Conservation (phyloP, 768 basidiomycete genomes). For the Leccinum variicolor region DNA sequence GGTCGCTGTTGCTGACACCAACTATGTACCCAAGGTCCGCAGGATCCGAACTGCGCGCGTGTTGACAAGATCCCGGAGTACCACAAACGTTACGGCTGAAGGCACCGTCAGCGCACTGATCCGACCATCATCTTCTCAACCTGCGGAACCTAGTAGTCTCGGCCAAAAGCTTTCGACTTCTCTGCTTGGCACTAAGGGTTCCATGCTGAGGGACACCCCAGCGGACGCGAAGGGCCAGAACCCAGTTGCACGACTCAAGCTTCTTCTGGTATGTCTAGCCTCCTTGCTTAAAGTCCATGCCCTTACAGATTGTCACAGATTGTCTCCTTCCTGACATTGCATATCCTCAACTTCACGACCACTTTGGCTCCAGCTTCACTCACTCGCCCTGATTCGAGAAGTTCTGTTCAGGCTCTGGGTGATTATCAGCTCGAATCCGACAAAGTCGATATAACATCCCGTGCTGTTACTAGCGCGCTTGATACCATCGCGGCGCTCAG, state of each 20-base stretch:
- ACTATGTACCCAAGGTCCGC: slow-evolving; percentile 52
- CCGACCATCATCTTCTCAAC: slow-evolving; percentile 22
- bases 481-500: slow-evolving; percentile 48
- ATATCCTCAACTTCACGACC: slow-evolving; percentile 89
- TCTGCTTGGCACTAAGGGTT: slow-evolving; percentile 49
- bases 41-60: slow-evolving; percentile 64
- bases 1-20: slow-evolving; percentile 7
- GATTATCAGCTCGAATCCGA: slow-evolving; percentile 30
- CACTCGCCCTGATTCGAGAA: slow-evolving; percentile 38
- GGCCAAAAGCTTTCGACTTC: slow-evolving; percentile 27
- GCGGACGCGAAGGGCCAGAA: slow-evolving; percentile 57
- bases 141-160: slow-evolving; percentile 15
- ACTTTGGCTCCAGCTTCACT: slow-evolving; percentile 74
- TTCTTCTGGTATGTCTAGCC: slow-evolving; percentile 64
- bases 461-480: slow-evolving; percentile 56
- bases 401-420: slow-evolving; percentile 8
- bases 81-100: slow-evolving; percentile 25
- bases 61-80: slow-evolving; percentile 38
- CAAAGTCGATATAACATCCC: slow-evolving; percentile 69
- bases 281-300: not conserved
- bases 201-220: slow-evolving; percentile 40
- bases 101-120: slow-evolving; percentile 30
- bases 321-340: slow-evolving; percentile 85
- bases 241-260: slow-evolving; percentile 84
- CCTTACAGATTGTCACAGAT: slow-evolving; percentile 45